phyloP scores from a whole-genome alignment of 2,329 filamentous ascomycete genomes.

The Epicoccum nigrum region DNA sequence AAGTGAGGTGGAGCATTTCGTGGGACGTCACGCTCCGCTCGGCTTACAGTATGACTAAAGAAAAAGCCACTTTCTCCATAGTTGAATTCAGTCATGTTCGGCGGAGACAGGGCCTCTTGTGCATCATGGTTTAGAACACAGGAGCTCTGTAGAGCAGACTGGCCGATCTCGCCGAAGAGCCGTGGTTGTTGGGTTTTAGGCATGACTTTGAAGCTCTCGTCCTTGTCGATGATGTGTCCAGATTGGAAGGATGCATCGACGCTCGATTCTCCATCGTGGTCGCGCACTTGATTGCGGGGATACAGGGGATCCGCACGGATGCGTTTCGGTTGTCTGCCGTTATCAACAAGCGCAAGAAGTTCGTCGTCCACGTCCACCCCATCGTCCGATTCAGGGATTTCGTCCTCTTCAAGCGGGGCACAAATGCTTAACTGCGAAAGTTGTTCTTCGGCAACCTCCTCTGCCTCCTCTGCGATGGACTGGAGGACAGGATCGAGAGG shows the following conservation, averaged over 20 bases:
- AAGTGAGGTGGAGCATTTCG: conserved; percentile 29
- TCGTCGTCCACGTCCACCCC: conserved; percentile 42
- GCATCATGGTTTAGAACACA: conserved; percentile 49
- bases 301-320: conserved; percentile 49
- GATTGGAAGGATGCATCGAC: conserved; percentile 47
- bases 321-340: conserved; percentile 51
- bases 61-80: conserved; percentile 13
- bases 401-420: conserved; percentile 28
- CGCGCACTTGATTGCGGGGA: conserved; percentile 48
- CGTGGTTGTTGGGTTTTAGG: conserved; percentile 43
- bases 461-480: conserved; percentile 62
- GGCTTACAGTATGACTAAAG: conserved; percentile 19
- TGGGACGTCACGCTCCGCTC: conserved; percentile 19
- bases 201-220: conserved; percentile 39
- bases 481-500: conserved; percentile 40
- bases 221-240: conserved; percentile 34
- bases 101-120: conserved; percentile 38
- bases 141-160: conserved; percentile 61
- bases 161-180: conserved; percentile 67
- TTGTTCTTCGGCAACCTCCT: conserved; percentile 57
- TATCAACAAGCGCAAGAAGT: conserved; percentile 35
- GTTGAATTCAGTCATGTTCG: conserved; percentile 6
- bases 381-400: conserved; percentile 35
- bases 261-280: conserved; percentile 48
- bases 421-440: conserved; percentile 61